Conservation (phyloP, 2,329 filamentous ascomycete genomes). For the Nectriaceae sp. region DNA sequence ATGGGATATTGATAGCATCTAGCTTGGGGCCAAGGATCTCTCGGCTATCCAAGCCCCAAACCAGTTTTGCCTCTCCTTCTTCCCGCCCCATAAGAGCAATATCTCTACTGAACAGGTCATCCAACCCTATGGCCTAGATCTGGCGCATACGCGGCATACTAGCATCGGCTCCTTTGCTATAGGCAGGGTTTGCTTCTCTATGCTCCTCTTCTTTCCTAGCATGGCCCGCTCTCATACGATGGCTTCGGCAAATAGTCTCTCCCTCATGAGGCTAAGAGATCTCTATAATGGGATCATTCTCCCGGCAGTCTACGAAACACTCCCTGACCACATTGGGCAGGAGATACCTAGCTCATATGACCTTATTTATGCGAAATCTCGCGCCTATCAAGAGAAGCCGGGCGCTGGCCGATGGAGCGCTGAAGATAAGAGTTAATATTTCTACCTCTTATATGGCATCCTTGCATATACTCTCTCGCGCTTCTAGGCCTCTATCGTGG, state of each 20-base stretch:
- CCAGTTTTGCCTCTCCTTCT: slow-evolving; percentile 1
- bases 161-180: not conserved
- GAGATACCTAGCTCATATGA: slow-evolving; percentile 7
- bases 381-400: slow-evolving; percentile 4
- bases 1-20: slow-evolving; percentile 13
- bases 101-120: not conserved
- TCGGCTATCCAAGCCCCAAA: not conserved
- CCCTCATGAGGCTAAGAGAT: slow-evolving; percentile 5
- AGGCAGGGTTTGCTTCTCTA: not conserved
- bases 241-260: not conserved
- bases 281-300: slow-evolving; percentile 9
- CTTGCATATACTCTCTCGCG: no score
- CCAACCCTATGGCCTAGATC: slow-evolving; percentile 2
- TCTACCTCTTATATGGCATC: slow-evolving; percentile 2
- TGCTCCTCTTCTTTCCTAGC: slow-evolving; percentile 8
- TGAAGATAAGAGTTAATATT: slow-evolving; percentile 3
- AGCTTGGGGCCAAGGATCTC: slow-evolving; percentile 3
- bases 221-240: not conserved
- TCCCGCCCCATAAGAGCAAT: not conserved
- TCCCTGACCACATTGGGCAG: not conserved
- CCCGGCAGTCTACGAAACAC: not conserved
- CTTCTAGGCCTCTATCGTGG: not conserved
- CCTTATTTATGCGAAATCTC: no score
- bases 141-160: not conserved
- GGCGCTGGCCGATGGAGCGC: not conserved